Conservation (phyloP, 768 basidiomycete species). For the Gelatoporia subvermispora region DNA sequence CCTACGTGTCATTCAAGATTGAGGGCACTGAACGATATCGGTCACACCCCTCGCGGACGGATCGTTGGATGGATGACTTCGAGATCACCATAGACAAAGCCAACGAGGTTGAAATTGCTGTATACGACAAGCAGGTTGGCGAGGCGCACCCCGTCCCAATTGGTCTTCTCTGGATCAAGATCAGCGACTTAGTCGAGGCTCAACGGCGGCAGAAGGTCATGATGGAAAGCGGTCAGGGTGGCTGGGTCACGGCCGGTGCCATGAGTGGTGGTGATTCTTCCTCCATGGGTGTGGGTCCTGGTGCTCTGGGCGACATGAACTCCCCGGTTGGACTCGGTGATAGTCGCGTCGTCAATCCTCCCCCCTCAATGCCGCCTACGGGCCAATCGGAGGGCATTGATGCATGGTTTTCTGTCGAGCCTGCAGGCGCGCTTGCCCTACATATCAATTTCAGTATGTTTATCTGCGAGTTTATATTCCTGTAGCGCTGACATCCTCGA, state of each 20-base stretch:
- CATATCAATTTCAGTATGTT: conserved; percentile 87
- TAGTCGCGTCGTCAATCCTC: conserved; percentile 9
- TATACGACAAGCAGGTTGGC: conserved; percentile 87
- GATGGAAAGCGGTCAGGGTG: conserved; percentile 79
- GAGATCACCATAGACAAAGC: conserved; percentile 97
- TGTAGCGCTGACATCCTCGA: conserved; percentile 5
- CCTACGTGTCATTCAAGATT: conserved; percentile 90
- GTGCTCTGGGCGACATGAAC: conserved; percentile 42
- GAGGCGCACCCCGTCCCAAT: conserved; percentile 83
- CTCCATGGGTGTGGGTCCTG: conserved; percentile 45
- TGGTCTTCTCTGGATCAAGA: conserved; percentile 90
- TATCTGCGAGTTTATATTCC: conserved; percentile 4
- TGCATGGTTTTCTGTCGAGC: conserved; percentile 96
- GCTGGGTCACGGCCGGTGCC: conserved; percentile 94
- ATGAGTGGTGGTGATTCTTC: conserved; percentile 60
- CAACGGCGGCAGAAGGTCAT: conserved; percentile 88
- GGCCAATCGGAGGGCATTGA: conserved; percentile 73
- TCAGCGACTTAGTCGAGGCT: conserved; percentile 92
- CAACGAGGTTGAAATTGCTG: conserved; percentile 94
- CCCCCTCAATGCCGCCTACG: conserved; percentile 9
- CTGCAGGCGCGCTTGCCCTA: conserved; percentile 88
- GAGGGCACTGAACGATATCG: conserved; percentile 92
- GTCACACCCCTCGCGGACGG: conserved; percentile 89
- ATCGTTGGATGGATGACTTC: conserved; percentile 97
- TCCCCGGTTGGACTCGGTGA: conserved; percentile 33